These are phyloP conservation scores for Penicillium fimorum DNA, from an alignment of 495 filamentous ascomycete species.

Conservation along the genomic window DNA sequence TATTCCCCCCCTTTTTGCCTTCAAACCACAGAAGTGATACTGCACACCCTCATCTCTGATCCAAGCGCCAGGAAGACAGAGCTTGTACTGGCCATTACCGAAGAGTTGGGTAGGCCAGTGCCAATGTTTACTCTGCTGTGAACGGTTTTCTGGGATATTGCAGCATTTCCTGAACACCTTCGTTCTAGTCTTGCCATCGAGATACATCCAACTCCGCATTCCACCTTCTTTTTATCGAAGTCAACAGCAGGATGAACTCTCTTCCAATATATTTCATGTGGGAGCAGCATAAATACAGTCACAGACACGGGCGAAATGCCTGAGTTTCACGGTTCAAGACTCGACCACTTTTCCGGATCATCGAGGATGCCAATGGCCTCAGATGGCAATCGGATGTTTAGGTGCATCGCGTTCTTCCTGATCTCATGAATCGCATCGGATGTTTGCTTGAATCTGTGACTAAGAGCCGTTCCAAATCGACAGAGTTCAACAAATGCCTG, in stretches of 20 bases:
- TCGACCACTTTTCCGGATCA: slow-evolving; percentile 7
- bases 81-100: not conserved
- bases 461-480: slow-evolving; percentile 30
- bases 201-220: not conserved
- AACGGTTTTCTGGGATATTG: not conserved
- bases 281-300: not conserved
- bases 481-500: slow-evolving; percentile 37
- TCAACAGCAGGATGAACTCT: not conserved
- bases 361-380: slow-evolving; percentile 31
- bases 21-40: not conserved
- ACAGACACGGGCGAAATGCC: not conserved
- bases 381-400: slow-evolving; percentile 25
- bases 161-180: not conserved
- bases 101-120: not conserved
- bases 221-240: not conserved
- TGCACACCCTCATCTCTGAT: not conserved
- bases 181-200: not conserved
- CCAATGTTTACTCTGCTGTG: not conserved
- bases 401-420: slow-evolving; percentile 18
- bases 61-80: not conserved
- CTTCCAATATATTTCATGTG: not conserved
- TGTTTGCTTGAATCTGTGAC: slow-evolving; percentile 28
- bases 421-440: slow-evolving; percentile 30
- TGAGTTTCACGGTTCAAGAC: not conserved
- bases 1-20: not conserved